Conservation (phyloP, 352 stramenopile genomes). For the Globisporangium iwayamae region DNA sequence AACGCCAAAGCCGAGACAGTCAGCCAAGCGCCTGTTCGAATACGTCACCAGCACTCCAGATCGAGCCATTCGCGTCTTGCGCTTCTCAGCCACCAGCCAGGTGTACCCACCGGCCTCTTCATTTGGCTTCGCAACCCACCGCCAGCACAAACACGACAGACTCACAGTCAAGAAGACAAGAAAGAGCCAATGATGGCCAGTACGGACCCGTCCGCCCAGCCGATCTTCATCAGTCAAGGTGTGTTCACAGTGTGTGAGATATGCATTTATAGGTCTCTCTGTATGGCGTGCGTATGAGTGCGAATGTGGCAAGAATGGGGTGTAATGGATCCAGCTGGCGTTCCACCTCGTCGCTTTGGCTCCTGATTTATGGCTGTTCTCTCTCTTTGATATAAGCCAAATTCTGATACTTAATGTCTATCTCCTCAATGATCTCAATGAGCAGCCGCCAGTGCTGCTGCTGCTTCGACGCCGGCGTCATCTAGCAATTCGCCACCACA, state of each 20-base stretch:
- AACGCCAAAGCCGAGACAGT: neutral
- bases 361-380: neutral
- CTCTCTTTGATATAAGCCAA: neutral
- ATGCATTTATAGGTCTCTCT: neutral
- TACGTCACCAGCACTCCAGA: neutral
- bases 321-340: neutral
- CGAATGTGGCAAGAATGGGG: neutral
- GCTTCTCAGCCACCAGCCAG: neutral
- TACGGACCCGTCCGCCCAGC: slow-evolving; percentile 4
- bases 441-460: neutral
- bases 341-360: neutral
- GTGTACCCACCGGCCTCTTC: slow-evolving; percentile 1
- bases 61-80: neutral
- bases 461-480: neutral
- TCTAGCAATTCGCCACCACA: neutral
- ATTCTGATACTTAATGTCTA: neutral
- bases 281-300: neutral
- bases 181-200: neutral
- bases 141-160: neutral
- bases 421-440: neutral
- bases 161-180: neutral
- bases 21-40: neutral
- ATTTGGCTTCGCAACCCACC: slow-evolving; percentile 1
- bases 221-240: slow-evolving; percentile 9
- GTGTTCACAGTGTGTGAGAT: neutral